Evolutionary conservation across 2,329 filamentous ascomycete genomes (phyloP).

Genomic region (Fusarium tupiense): DNA sequence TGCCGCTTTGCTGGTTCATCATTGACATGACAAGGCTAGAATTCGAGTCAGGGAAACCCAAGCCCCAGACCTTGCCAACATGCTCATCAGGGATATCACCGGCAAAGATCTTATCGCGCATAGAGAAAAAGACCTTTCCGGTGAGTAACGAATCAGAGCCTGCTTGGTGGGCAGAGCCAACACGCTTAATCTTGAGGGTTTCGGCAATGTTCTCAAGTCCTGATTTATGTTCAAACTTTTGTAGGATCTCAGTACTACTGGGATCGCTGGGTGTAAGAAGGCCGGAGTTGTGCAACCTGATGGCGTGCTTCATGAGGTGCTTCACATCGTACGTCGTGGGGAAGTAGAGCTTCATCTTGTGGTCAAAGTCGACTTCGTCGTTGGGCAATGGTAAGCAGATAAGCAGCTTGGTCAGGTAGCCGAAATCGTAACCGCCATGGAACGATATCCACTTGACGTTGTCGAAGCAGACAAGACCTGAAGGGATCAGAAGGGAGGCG

Average conservation of each 20-base stretch:
- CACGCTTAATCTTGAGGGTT: conserved; percentile 87
- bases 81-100: conserved; percentile 84
- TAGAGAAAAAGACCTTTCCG: conserved; percentile 93
- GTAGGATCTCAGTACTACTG: conserved; percentile 76
- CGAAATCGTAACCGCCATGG: conserved; percentile 98
- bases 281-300: conserved; percentile 71
- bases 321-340: conserved; percentile 96
- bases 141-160: conserved; percentile 94
- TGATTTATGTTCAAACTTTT: conserved; percentile 88
- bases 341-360: conserved; percentile 91
- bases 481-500: conserved; percentile 88
- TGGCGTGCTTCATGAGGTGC: conserved; percentile 92
- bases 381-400: conserved; percentile 84
- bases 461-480: conserved; percentile 86
- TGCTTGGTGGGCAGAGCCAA: conserved; percentile 89
- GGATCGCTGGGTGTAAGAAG: conserved; percentile 72
- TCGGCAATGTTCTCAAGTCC: conserved; percentile 94
- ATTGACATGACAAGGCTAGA: conserved; percentile 54
- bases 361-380: conserved; percentile 89
- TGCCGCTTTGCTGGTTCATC: conserved; percentile 48
- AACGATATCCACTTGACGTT: conserved; percentile 97
- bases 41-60: conserved; percentile 78
- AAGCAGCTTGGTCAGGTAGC: conserved; percentile 94
- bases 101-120: conserved; percentile 88
- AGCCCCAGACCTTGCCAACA: conserved; percentile 90